A percentile compares a stretch with the other conserved stretches of the same genome.
phyloP scores from a whole-genome alignment of 306 rosid species.

The Pyrus communis region DNA sequence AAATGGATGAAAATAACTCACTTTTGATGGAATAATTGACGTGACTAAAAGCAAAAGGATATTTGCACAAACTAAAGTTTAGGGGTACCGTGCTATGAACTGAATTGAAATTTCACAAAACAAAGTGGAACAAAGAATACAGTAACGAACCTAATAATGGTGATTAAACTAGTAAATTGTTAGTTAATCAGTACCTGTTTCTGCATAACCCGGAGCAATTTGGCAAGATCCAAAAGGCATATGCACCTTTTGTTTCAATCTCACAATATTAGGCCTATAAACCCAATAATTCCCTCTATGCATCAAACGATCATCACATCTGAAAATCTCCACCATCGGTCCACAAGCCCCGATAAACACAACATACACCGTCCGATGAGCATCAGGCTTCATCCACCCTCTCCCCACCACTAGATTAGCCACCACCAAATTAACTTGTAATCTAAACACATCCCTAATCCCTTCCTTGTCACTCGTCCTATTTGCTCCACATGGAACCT shows the following conservation, averaged over 20 bases:
- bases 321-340: constrained; percentile 82
- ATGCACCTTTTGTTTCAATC: constrained; percentile 48
- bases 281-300: constrained; percentile 38
- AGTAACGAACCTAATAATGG: background rate
- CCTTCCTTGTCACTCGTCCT: constrained; percentile 19
- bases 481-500: constrained; percentile 44
- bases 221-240: constrained; percentile 83
- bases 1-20: too few relatives aligned
- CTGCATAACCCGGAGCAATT: constrained; percentile 47
- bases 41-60: too few relatives aligned
- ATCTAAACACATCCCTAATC: constrained; percentile 47
- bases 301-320: constrained; percentile 66
- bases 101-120: background rate
- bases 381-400: constrained; percentile 33
- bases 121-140: too few relatives aligned
- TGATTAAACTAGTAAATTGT: background rate
- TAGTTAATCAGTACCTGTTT: constrained; percentile 36
- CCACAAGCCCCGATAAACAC: constrained; percentile 64
- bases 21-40: too few relatives aligned
- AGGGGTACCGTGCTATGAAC: background rate
- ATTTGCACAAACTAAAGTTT: background rate
- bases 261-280: constrained; percentile 53
- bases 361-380: constrained; percentile 39
- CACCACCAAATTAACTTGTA: constrained; percentile 76
- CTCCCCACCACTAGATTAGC: constrained; percentile 55